Evolutionary conservation across 2,329 filamentous ascomycete species (phyloP), one percentile per base, ranked within the genome.

Genomic region (Herpotrichia juniperi): DNA sequence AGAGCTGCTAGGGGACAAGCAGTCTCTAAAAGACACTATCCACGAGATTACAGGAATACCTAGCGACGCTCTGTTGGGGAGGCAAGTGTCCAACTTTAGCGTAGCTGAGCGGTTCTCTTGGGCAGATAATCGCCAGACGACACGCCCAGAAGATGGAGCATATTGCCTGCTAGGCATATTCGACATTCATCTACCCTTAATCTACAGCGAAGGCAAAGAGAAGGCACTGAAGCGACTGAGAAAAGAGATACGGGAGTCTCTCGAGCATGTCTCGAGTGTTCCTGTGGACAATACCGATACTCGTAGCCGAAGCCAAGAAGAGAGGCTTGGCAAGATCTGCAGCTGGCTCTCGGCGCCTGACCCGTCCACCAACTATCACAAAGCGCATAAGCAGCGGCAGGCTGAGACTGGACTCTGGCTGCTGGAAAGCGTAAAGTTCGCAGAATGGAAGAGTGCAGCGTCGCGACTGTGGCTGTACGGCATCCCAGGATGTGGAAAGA

Each of bases 401-500:
- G 24, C 25, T n/a, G 37, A 42, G 8, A 48, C 46, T 24, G 46
- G 46, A 16, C 34, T 30, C 22, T 48, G 46, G 46, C 42, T 48
- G 16, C 34, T 42, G 12, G 37, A 42, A 5, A 34, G 46, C 34
- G 25, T 31, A 4, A 14, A 7, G 24, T 48, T 30, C 37, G 24
- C 24, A 7, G 17, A 10, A 31, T 48, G 46, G 46, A 48, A 42
- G 37, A 12, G 6, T 4, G 37, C 24, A 21, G 9, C 46, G n/a
- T 30, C 46, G 19, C 25, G 14, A 19, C 34, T 48, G 16, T 48
- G 46, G 46, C 46, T 48, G 3, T 34, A 48, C 32, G 46, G 46
- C 8, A 48, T 48, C 31, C 37, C 46, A 3, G 46, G 46, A 19
- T 42, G 71, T 43, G 74, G 74, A 7, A 76, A 76, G 46, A 74